Conservation (phyloP, 73 alveolate genomes). For the Symbiodinium pilosum region DNA sequence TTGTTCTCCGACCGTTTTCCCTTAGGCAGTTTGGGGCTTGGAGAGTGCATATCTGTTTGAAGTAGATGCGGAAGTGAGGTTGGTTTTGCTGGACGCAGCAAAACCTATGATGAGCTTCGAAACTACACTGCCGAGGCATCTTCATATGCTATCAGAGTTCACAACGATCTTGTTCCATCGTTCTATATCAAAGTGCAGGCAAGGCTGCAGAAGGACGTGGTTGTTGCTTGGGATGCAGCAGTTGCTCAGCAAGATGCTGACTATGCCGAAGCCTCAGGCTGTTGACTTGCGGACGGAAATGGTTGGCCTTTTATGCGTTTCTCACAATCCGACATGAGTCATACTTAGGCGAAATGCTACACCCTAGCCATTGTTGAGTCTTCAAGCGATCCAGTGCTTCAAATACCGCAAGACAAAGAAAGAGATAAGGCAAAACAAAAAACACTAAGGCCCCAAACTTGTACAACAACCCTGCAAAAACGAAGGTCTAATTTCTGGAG, state of each 20-base stretch:
- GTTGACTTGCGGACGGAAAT: neutral
- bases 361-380: neutral
- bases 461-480: too few species aligned
- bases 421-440: too few species aligned
- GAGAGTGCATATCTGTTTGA: too few species aligned
- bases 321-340: neutral
- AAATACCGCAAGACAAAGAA: neutral
- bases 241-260: neutral
- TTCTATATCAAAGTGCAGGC: neutral
- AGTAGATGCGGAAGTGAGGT: neutral
- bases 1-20: neutral
- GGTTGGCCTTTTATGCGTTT: too few species aligned
- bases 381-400: neutral
- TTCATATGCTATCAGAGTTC: neutral
- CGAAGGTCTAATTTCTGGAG: too few species aligned
- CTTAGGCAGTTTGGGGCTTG: too few species aligned
- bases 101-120: slow-evolving; percentile 26
- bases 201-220: slow-evolving; percentile 30
- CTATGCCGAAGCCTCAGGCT: neutral
- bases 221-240: slow-evolving; percentile 33
- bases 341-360: neutral
- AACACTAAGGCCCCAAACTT: too few species aligned
- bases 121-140: slow-evolving; percentile 35
- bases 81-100: slow-evolving; percentile 70
- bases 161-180: too few species aligned